Evolutionary conservation across 2,329 filamentous ascomycete genomes (phyloP).

Genomic region (Diplocarpon mali): DNA sequence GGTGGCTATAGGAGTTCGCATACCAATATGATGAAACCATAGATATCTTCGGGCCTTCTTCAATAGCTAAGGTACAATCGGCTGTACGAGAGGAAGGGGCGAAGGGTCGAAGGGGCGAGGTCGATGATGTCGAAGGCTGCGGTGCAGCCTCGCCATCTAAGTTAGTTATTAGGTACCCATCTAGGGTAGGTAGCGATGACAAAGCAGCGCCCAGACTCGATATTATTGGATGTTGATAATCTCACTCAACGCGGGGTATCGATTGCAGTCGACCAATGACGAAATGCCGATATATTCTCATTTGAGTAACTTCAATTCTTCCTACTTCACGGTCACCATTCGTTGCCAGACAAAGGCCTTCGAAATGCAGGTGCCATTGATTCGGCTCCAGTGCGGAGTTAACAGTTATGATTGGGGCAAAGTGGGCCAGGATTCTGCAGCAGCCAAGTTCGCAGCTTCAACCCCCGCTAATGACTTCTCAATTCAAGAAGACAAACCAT

Average conservation of each 20-base stretch:
- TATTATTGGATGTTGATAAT: background rate
- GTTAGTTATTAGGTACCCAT: too few relatives aligned
- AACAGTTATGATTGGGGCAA: slow-evolving; percentile 99
- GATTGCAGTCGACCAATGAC: background rate
- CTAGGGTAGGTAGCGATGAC: background rate
- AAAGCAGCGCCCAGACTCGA: background rate
- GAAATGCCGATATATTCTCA: background rate
- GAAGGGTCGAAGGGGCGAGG: background rate
- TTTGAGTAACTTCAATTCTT: background rate
- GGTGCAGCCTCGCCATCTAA: slow-evolving; percentile 4
- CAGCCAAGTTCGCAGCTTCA: slow-evolving; percentile 79
- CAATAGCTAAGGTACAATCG: too few relatives aligned
- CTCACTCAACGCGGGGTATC: background rate
- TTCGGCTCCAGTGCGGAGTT: slow-evolving; percentile 81
- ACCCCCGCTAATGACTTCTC: slow-evolving; percentile 65
- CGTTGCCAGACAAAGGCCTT: background rate
- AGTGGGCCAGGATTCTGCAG: slow-evolving; percentile 74
- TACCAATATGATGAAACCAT: too few relatives aligned
- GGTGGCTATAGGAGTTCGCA: too few relatives aligned
- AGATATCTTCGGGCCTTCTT: too few relatives aligned
- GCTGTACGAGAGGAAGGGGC: too few relatives aligned
- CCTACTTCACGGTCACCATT: background rate
- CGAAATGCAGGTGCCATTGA: slow-evolving; percentile 51
- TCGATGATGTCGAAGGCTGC: background rate
- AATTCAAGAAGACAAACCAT: slow-evolving; percentile 80